These are phyloP conservation scores for Pezicula carpinea DNA, from an alignment of 2,329 filamentous ascomycete species.

Conservation along the genomic window DNA sequence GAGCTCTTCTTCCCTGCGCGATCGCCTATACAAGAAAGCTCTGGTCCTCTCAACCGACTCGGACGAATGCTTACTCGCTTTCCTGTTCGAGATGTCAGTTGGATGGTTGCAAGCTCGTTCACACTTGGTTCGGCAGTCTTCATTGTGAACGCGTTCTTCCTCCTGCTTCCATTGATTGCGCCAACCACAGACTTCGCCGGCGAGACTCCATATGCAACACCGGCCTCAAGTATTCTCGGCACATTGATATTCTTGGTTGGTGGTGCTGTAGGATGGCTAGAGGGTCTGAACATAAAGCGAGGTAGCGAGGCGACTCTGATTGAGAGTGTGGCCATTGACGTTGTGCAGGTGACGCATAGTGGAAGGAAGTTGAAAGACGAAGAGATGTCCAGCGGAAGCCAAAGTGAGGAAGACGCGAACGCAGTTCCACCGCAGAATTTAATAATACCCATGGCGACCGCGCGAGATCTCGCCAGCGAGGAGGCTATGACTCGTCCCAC, in stretches of 20 bases:
- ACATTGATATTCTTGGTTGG: slow-evolving; percentile 15
- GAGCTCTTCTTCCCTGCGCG: slow-evolving; percentile 7
- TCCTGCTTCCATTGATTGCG: slow-evolving; percentile 12
- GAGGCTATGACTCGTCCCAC: slow-evolving; percentile 1
- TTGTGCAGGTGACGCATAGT: slow-evolving; percentile 1
- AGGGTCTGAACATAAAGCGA: slow-evolving; percentile 16
- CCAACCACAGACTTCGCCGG: slow-evolving; percentile 10
- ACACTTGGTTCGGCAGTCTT: slow-evolving; percentile 15
- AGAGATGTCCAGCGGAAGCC: slow-evolving; percentile 1
- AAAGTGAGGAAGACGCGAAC: slow-evolving; percentile 3
- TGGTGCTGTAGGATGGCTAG: slow-evolving; percentile 14
- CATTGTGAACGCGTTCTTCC: slow-evolving; percentile 19
- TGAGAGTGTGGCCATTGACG: slow-evolving; percentile 6
- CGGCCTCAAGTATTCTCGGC: slow-evolving; percentile 11
- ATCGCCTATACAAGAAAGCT: slow-evolving; percentile 2
- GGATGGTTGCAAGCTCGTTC: slow-evolving; percentile 14
- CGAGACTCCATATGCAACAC: slow-evolving; percentile 12
- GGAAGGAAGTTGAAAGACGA: neutral
- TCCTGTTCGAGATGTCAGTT: slow-evolving; percentile 16
- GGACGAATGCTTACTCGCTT: slow-evolving; percentile 15
- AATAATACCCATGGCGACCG: neutral
- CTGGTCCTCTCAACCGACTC: slow-evolving; percentile 4
- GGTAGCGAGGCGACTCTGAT: slow-evolving; percentile 7
- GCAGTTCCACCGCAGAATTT: neutral
- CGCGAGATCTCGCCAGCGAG: neutral